These are phyloP conservation scores for Porosira glacialis DNA, from an alignment of 352 stramenopile genomes.

Conservation along the genomic window DNA sequence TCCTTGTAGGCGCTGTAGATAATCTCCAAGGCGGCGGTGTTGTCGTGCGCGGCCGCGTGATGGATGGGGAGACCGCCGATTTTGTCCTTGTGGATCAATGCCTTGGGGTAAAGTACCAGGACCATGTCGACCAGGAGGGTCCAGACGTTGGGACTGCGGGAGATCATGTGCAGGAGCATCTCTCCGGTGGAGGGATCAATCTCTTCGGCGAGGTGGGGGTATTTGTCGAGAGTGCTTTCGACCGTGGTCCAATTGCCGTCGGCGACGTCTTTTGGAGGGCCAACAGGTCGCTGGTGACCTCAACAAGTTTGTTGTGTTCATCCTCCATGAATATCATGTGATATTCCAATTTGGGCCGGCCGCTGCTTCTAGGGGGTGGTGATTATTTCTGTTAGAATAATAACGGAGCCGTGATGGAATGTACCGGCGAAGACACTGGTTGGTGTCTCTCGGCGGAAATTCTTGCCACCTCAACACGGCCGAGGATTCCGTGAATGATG, in stretches of 20 bases:
- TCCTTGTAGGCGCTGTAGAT: slow-evolving; percentile 74
- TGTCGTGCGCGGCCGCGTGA: slow-evolving; percentile 73
- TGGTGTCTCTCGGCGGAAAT: too few relatives aligned
- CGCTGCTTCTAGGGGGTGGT: too few relatives aligned
- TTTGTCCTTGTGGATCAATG: slow-evolving; percentile 77
- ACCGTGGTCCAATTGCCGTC: slow-evolving; percentile 81
- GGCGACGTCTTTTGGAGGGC: neutral
- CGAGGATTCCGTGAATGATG: slow-evolving; percentile 23
- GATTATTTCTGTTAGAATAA: too few relatives aligned
- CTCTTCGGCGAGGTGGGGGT: slow-evolving; percentile 74
- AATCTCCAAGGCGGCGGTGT: slow-evolving; percentile 70
- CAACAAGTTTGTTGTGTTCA: too few relatives aligned
- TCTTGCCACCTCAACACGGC: slow-evolving; percentile 10
- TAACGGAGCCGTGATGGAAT: too few relatives aligned
- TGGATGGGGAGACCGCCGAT: slow-evolving; percentile 74
- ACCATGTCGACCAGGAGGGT: slow-evolving; percentile 81
- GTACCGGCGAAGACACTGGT: too few relatives aligned
- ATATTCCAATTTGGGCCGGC: too few relatives aligned
- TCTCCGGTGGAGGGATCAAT: slow-evolving; percentile 67
- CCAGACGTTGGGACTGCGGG: slow-evolving; percentile 64
- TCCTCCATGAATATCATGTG: too few relatives aligned
- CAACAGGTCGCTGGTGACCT: neutral
- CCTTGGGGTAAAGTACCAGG: slow-evolving; percentile 78
- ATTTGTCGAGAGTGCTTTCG: slow-evolving; percentile 79
- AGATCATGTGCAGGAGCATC: slow-evolving; percentile 79